Evolutionary conservation across 2,329 filamentous ascomycete genomes (phyloP).

Genomic region (Mollisiaceae sp.): DNA sequence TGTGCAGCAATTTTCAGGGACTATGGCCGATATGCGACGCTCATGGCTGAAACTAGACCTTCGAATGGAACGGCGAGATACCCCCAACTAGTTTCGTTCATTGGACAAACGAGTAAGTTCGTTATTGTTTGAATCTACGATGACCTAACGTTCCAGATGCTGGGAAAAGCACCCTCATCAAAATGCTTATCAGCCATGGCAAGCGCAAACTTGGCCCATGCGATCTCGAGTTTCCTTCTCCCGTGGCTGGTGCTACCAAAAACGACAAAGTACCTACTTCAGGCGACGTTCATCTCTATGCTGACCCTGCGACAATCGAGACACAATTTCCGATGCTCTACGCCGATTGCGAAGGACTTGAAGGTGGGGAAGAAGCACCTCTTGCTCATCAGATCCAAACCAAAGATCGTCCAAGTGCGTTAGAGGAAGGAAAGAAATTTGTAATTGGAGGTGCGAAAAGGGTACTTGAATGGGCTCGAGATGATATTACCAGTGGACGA

Average conservation of each 20-base stretch:
- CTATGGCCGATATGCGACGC: conserved; percentile 50
- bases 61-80: conserved; percentile 39
- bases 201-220: conserved; percentile 19
- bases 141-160: conserved; percentile 41
- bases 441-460: not conserved
- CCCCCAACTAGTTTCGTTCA: conserved; percentile 40
- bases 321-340: conserved; percentile 51
- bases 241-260: conserved; percentile 50
- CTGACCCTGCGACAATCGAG: conserved; percentile 50
- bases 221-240: conserved; percentile 42
- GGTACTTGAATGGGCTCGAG: conserved; percentile 29
- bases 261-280: conserved; percentile 51
- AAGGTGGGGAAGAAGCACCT: conserved; percentile 50
- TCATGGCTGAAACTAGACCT: conserved; percentile 43
- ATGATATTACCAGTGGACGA: conserved; percentile 42
- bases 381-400: conserved; percentile 5
- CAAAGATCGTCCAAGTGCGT: too few species aligned
- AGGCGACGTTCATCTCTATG: conserved; percentile 57
- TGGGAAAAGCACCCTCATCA: conserved; percentile 52
- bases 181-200: conserved; percentile 31
- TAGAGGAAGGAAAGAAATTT: not conserved
- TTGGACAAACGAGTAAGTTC: conserved; percentile 23
- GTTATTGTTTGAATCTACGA: not conserved
- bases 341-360: conserved; percentile 58
- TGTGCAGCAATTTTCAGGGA: conserved; percentile 45